phyloP scores from a whole-genome alignment of 805 yeast genomes.

The Ogataea salicorniae region DNA sequence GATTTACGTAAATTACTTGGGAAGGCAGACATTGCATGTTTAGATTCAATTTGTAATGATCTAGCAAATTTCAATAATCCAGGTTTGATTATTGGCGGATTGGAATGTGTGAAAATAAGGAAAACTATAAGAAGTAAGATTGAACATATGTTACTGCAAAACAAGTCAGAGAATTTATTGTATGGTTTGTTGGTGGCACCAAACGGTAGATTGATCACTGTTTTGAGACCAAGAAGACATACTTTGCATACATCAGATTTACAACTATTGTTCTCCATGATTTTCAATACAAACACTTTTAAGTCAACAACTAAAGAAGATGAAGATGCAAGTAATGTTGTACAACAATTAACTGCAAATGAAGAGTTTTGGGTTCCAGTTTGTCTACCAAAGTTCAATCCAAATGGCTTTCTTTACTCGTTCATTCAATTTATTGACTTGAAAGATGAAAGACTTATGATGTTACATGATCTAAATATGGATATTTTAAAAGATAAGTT shows the following conservation, averaged over 20 bases:
- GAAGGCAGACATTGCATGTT: constrained; percentile 64
- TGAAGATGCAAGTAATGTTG: constrained; percentile 8
- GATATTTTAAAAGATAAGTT: constrained; percentile 11
- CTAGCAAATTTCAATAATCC: constrained; percentile 49
- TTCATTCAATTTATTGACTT: constrained; percentile 59
- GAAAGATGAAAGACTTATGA: constrained; percentile 27
- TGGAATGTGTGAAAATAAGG: constrained; percentile 58
- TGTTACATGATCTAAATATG: constrained; percentile 25
- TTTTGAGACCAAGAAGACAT: constrained; percentile 73
- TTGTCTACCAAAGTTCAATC: constrained; percentile 85
- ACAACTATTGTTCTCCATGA: constrained; percentile 65
- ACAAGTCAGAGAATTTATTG: constrained; percentile 50
- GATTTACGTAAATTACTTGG: constrained; percentile 76
- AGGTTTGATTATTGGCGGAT: constrained; percentile 56
- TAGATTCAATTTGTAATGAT: constrained; percentile 57
- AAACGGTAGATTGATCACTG: constrained; percentile 59
- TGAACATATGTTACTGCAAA: constrained; percentile 46
- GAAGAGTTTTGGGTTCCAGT: constrained; percentile 93
- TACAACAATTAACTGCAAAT: constrained; percentile 27
- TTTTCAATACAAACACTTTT: constrained; percentile 53
- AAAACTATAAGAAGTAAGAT: constrained; percentile 53
- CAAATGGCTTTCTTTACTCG: constrained; percentile 81
- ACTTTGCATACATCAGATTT: constrained; percentile 77
- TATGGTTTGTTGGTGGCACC: constrained; percentile 72
- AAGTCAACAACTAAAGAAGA: constrained; percentile 30